Conservation (phyloP, 2,329 filamentous ascomycete genomes). For the Ampelomyces quisqualis region DNA sequence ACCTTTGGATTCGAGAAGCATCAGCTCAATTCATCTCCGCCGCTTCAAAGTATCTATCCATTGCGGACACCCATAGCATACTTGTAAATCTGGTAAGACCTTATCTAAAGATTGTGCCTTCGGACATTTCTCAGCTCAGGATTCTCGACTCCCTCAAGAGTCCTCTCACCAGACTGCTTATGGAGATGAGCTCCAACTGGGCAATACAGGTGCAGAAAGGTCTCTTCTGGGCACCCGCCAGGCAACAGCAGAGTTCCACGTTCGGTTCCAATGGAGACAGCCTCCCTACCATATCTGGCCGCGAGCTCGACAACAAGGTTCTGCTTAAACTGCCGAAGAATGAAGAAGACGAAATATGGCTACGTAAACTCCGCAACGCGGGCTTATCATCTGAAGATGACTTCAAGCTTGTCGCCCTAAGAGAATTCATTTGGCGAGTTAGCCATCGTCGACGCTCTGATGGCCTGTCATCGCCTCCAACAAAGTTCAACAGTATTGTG, state of each 20-base stretch:
- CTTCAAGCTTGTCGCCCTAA: constrained; percentile 78
- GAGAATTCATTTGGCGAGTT: constrained; percentile 89
- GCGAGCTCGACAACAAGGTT: constrained; percentile 58
- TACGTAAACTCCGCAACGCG: constrained; percentile 79
- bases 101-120: constrained; percentile 73
- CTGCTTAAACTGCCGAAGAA: constrained; percentile 70
- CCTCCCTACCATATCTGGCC: constrained; percentile 56
- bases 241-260: constrained; percentile 69
- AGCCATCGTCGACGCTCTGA: constrained; percentile 68
- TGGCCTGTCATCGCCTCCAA: constrained; percentile 42
- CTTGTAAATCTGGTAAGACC: constrained; percentile 76
- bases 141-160: constrained; percentile 81
- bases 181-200: constrained; percentile 86
- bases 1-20: constrained; percentile 91
- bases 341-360: constrained; percentile 92
- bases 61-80: constrained; percentile 81
- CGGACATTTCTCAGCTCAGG: constrained; percentile 69
- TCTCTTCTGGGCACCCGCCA: constrained; percentile 80
- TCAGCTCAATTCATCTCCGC: constrained; percentile 80
- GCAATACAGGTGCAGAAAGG: constrained; percentile 77
- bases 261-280: constrained; percentile 60
- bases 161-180: constrained; percentile 74
- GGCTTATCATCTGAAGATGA: constrained; percentile 84
- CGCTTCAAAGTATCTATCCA: constrained; percentile 71
- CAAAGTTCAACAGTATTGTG: constrained; percentile 68